Evolutionary conservation across 2,329 filamentous ascomycete species (phyloP).

Genomic region (Rosellinia necatrix): DNA sequence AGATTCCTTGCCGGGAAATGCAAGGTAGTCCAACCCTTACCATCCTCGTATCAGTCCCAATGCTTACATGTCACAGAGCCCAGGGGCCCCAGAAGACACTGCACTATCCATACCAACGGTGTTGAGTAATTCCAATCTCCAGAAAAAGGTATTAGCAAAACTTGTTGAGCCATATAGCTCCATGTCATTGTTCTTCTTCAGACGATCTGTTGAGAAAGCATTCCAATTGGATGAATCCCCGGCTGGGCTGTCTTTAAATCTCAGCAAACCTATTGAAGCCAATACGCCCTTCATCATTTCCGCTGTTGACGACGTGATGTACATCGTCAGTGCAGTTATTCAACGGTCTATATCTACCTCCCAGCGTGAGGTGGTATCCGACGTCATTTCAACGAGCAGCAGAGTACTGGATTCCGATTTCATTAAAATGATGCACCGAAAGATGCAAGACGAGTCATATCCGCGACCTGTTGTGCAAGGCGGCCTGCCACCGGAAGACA

Average conservation of each 20-base stretch:
- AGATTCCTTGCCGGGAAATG: slow-evolving; percentile 88
- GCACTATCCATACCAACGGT: slow-evolving; percentile 72
- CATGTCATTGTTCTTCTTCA: slow-evolving; percentile 96
- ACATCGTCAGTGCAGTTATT: slow-evolving; percentile 92
- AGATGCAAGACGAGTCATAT: slow-evolving; percentile 96
- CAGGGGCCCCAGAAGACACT: slow-evolving; percentile 55
- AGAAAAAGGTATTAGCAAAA: slow-evolving; percentile 75
- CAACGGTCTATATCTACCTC: slow-evolving; percentile 86
- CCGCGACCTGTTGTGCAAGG: slow-evolving; percentile 79
- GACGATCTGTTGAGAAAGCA: slow-evolving; percentile 93
- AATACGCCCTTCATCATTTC: slow-evolving; percentile 91
- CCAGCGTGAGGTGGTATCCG: slow-evolving; percentile 76
- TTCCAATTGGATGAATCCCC: slow-evolving; percentile 96
- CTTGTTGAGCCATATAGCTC: slow-evolving; percentile 82
- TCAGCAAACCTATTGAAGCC: slow-evolving; percentile 71
- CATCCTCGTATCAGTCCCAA: slow-evolving; percentile 23
- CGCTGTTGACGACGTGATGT: slow-evolving; percentile 98
- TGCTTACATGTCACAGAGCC: slow-evolving; percentile 51
- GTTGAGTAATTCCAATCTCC: slow-evolving; percentile 77
- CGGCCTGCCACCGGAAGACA: slow-evolving; percentile 83
- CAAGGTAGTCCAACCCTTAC: slow-evolving; percentile 58
- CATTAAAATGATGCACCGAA: slow-evolving; percentile 94
- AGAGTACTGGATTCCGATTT: slow-evolving; percentile 88
- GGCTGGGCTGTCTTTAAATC: slow-evolving; percentile 74
- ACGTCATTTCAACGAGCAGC: slow-evolving; percentile 77